A percentile compares a stretch with the other conserved stretches of the same genome.
These are phyloP conservation scores for Aspergillus biplanus DNA, from an alignment of 495 filamentous ascomycete genomes.

Conservation along the genomic window DNA sequence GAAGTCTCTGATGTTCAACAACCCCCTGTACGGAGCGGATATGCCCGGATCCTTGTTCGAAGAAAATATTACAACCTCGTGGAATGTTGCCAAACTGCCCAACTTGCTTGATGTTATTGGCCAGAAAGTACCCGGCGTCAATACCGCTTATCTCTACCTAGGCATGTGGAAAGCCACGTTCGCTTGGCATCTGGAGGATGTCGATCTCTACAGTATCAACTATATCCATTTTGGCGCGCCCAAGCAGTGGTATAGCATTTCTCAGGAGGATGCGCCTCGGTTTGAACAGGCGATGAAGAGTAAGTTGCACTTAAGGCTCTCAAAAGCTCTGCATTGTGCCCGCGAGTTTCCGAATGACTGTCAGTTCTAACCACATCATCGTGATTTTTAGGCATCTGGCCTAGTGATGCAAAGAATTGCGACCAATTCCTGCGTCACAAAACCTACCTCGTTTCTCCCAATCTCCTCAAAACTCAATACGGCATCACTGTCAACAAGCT, in stretches of 20 bases:
- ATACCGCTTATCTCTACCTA: constrained; percentile 97
- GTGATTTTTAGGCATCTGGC: constrained; percentile 68
- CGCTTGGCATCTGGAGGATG: constrained; percentile 98
- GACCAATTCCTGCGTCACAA: constrained; percentile 97
- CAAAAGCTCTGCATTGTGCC: background rate
- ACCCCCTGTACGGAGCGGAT: constrained; percentile 94
- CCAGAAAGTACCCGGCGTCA: constrained; percentile 94
- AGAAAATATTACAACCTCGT: constrained; percentile 70
- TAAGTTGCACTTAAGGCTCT: constrained; percentile 27
- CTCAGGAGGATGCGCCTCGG: constrained; percentile 88
- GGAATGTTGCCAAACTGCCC: constrained; percentile 93
- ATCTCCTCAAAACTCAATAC: constrained; percentile 79
- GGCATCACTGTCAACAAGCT: constrained; percentile 94
- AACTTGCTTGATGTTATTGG: constrained; percentile 94
- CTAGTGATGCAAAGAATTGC: constrained; percentile 94
- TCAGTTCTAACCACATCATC: background rate
- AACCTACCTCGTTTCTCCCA: constrained; percentile 95
- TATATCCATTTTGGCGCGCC: constrained; percentile 98
- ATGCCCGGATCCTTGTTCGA: constrained; percentile 96
- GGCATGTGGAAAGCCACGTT: constrained; percentile 99
- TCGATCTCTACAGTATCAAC: constrained; percentile 99
- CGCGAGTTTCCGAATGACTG: background rate
- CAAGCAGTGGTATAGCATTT: constrained; percentile 99
- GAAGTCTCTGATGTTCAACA: constrained; percentile 93
- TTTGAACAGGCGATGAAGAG: constrained; percentile 96